phyloP scores from a whole-genome alignment of 1,284 basidiomycete genomes.

The Schizophyllum commune region DNA sequence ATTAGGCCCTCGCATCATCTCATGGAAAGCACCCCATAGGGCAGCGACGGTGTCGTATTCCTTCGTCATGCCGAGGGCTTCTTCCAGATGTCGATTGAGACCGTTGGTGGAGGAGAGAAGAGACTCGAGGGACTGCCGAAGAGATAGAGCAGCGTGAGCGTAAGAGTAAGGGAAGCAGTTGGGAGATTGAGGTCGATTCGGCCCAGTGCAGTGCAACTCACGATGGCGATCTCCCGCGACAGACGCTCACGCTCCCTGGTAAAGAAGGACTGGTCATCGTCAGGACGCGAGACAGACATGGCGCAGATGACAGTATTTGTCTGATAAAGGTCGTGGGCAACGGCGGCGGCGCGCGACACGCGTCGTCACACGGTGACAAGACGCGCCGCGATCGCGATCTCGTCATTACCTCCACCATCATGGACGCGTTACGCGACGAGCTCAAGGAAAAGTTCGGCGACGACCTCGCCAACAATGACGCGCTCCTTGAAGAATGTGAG shows the following conservation, averaged over 20 bases:
- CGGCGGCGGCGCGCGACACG: not conserved
- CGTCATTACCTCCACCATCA: not conserved
- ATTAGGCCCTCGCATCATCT: constrained; percentile 59
- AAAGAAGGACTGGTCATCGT: constrained; percentile 55
- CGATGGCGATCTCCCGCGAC: constrained; percentile 63
- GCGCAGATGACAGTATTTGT: not conserved
- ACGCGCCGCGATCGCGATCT: not conserved
- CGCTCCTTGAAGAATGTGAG: constrained; percentile 44
- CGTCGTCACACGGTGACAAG: not conserved
- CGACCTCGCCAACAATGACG: constrained; percentile 18
- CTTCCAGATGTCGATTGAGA: constrained; percentile 89
- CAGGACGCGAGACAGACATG: not conserved
- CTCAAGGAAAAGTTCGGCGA: not conserved
- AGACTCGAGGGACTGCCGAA: constrained; percentile 78
- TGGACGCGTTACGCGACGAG: not conserved
- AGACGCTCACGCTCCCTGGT: constrained; percentile 71
- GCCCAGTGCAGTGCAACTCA: constrained; percentile 25
- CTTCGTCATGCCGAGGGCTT: constrained; percentile 84
- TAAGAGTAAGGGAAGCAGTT: not conserved
- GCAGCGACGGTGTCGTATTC: constrained; percentile 88
- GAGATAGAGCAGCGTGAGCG: not conserved
- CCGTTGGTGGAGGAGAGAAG: constrained; percentile 80
- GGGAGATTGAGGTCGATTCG: not conserved
- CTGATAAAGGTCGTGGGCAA: too few species aligned
- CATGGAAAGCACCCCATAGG: constrained; percentile 80